Conservation (phyloP, 306 rosid species). For the Oemleria cerasiformis region DNA sequence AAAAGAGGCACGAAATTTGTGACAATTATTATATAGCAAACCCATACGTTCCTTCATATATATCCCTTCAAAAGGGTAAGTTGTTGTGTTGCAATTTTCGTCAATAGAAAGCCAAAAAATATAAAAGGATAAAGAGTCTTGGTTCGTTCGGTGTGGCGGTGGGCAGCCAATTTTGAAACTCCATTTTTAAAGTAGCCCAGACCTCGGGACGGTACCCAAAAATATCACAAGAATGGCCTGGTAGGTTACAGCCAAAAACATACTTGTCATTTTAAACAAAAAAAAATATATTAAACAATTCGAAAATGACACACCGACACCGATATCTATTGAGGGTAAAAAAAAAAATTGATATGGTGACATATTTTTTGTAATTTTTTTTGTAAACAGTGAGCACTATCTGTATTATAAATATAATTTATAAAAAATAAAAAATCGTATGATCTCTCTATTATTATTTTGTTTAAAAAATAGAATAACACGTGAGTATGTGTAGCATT, state of each 20-base stretch:
- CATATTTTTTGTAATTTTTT: too few relatives aligned
- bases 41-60: background rate
- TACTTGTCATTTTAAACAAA: background rate
- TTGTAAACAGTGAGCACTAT: too few relatives aligned
- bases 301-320: too few relatives aligned
- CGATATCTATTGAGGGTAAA: too few relatives aligned
- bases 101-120: background rate
- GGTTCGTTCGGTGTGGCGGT: background rate
- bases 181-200: background rate
- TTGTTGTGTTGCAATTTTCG: background rate
- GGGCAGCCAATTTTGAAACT: background rate
- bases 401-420: too few relatives aligned
- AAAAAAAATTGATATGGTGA: too few relatives aligned
- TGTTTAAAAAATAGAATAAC: too few relatives aligned
- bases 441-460: too few relatives aligned
- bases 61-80: background rate
- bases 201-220: background rate
- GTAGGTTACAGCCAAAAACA: background rate
- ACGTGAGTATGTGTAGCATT: too few relatives aligned
- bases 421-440: too few relatives aligned
- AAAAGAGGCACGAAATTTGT: background rate
- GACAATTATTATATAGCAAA: background rate
- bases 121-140: background rate
- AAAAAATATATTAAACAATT: too few relatives aligned
- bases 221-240: background rate